Conservation (phyloP, 2,329 filamentous ascomycete species). For the Aspergillus sojae region DNA sequence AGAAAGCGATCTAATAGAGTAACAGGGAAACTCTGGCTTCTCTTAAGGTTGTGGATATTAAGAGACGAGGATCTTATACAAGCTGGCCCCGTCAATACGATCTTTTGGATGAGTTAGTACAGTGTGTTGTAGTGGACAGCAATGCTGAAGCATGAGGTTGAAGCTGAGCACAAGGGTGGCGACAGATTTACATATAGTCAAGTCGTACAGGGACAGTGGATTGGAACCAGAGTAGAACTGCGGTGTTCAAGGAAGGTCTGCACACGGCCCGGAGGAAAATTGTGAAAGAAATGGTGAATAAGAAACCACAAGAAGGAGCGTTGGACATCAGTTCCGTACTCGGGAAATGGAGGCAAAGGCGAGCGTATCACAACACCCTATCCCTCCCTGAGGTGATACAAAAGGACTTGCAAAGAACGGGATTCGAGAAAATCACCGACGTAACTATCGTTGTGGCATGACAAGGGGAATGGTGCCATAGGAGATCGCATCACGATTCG, state of each 20-base stretch:
- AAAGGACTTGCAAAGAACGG: constrained; percentile 4
- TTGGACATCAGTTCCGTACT: constrained; percentile 25
- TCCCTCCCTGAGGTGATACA: constrained; percentile 19
- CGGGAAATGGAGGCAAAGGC: constrained; percentile 18
- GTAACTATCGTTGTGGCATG: constrained; percentile 1
- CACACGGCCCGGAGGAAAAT: not conserved
- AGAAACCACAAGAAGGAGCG: constrained; percentile 21
- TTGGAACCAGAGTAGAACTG: not conserved
- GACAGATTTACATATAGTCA: not conserved
- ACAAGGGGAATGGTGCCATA: constrained; percentile 2
- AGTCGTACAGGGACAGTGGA: not conserved
- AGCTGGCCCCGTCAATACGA: constrained; percentile 14
- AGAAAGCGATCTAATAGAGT: constrained; percentile 22
- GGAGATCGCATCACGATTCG: constrained; percentile 4
- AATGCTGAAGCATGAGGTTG: not conserved
- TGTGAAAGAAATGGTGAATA: constrained; percentile 3
- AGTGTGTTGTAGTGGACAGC: not conserved
- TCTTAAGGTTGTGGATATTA: not conserved
- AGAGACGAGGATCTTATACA: constrained; percentile 5
- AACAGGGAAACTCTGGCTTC: not conserved
- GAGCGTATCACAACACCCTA: constrained; percentile 25
- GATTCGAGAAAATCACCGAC: constrained; percentile 17
- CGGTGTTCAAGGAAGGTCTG: not conserved
- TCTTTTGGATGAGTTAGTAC: constrained; percentile 17
- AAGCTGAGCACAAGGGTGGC: not conserved